A percentile compares a stretch with the other conserved stretches of the same genome.
phyloP scores from a whole-genome alignment of 345 rosid genomes.

The Eucalyptus guilfoylei region DNA sequence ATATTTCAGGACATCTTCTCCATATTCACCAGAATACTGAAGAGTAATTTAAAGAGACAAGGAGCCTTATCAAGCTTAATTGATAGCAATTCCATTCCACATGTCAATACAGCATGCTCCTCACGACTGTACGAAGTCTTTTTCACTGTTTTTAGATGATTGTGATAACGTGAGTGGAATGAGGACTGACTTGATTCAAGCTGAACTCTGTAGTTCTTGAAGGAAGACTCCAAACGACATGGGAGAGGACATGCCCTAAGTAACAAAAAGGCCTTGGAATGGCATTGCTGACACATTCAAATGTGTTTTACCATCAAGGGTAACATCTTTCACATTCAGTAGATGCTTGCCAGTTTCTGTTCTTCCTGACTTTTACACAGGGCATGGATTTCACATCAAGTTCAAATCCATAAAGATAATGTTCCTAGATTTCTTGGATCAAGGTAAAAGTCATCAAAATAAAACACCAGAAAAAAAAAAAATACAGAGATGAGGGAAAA shows the following conservation, averaged over 20 bases:
- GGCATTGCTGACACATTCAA: neutral
- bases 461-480: neutral
- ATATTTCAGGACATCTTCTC: neutral
- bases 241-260: neutral
- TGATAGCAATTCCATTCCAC: neutral
- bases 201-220: neutral
- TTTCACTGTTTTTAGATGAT: neutral
- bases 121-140: neutral
- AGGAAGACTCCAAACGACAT: neutral
- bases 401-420: neutral
- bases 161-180: neutral
- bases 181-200: neutral
- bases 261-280: neutral
- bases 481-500: neutral
- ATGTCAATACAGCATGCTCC: neutral
- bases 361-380: neutral
- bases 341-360: neutral
- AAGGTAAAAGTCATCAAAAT: neutral
- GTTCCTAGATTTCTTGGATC: neutral
- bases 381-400: neutral
- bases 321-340: neutral
- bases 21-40: neutral
- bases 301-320: neutral
- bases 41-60: neutral
- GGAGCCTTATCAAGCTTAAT: neutral